Conservation (phyloP, 805 yeast species). For the Lachancea cidri region DNA sequence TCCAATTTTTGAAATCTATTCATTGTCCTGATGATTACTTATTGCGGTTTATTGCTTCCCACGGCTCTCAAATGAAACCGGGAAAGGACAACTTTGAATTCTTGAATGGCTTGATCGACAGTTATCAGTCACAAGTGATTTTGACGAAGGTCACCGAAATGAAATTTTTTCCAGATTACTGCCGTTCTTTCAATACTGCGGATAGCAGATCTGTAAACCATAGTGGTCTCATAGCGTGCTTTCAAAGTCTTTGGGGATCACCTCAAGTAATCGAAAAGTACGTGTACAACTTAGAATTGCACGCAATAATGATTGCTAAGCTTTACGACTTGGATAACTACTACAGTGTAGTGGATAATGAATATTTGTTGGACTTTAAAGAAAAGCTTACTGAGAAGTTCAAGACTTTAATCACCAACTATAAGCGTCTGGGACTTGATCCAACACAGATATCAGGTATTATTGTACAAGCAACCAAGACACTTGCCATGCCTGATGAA, state of each 20-base stretch:
- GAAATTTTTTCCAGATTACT: constrained; percentile 28
- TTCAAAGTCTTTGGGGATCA: constrained; percentile 28
- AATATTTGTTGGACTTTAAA: constrained; percentile 30
- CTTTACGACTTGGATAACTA: constrained; percentile 34
- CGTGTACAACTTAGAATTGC: constrained; percentile 27
- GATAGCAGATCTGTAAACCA: constrained; percentile 18
- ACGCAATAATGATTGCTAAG: constrained; percentile 33
- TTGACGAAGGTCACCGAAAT: constrained; percentile 24
- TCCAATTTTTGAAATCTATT: constrained; percentile 29
- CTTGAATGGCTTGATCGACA: constrained; percentile 23
- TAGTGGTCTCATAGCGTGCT: constrained; percentile 31
- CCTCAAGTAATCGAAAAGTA: constrained; percentile 25
- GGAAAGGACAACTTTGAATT: constrained; percentile 26
- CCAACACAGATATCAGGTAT: constrained; percentile 21
- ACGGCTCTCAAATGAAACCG: constrained; percentile 26
- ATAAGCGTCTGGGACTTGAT: constrained; percentile 23
- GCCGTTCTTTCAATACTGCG: constrained; percentile 18
- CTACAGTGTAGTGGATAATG: constrained; percentile 22
- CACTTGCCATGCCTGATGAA: constrained; percentile 23
- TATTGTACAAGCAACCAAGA: constrained; percentile 27
- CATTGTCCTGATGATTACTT: constrained; percentile 31
- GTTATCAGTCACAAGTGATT: constrained; percentile 21
- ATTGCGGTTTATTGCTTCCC: constrained; percentile 31
- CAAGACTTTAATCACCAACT: constrained; percentile 20
- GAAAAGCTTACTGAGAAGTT: constrained; percentile 26